A percentile compares a stretch with the other conserved stretches of the same genome.
phyloP scores from a whole-genome alignment of 1,139 yeast genomes.

The Taphrina wiesneri region DNA sequence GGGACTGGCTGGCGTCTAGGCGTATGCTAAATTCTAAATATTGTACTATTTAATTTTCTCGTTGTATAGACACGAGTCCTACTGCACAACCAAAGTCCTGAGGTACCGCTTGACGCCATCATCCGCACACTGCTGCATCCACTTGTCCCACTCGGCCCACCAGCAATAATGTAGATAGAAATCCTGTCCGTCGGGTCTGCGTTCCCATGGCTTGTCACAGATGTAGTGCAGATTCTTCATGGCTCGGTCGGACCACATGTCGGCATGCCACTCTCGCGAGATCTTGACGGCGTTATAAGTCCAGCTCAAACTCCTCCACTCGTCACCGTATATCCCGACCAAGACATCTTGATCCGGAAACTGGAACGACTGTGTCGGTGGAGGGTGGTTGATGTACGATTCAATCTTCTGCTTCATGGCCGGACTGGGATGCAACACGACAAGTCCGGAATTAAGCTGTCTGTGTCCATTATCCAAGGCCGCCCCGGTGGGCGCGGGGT shows the following conservation, averaged over 20 bases:
- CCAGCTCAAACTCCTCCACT: constrained; percentile 56
- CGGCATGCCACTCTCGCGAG: constrained; percentile 50
- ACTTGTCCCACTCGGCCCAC: constrained; percentile 21
- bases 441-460: constrained; percentile 23
- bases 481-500: constrained; percentile 9
- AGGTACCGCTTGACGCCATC: not conserved
- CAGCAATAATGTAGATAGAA: constrained; percentile 14
- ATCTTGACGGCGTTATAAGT: constrained; percentile 59
- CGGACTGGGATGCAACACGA: constrained; percentile 1
- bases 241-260: constrained; percentile 52
- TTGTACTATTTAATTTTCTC: not conserved
- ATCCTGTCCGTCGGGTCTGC: constrained; percentile 35
- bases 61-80: not conserved
- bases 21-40: not conserved
- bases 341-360: constrained; percentile 28
- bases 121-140: not conserved
- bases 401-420: constrained; percentile 1
- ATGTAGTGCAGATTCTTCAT: constrained; percentile 60
- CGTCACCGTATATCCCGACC: constrained; percentile 48
- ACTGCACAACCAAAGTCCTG: constrained; percentile 4
- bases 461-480: not conserved
- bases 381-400: constrained; percentile 9
- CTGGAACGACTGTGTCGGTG: not conserved
- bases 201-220: constrained; percentile 58
- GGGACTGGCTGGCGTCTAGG: not conserved